Evolutionary conservation across 2,329 filamentous ascomycete genomes (phyloP).

Genomic region (Calonectria multiphialidica): DNA sequence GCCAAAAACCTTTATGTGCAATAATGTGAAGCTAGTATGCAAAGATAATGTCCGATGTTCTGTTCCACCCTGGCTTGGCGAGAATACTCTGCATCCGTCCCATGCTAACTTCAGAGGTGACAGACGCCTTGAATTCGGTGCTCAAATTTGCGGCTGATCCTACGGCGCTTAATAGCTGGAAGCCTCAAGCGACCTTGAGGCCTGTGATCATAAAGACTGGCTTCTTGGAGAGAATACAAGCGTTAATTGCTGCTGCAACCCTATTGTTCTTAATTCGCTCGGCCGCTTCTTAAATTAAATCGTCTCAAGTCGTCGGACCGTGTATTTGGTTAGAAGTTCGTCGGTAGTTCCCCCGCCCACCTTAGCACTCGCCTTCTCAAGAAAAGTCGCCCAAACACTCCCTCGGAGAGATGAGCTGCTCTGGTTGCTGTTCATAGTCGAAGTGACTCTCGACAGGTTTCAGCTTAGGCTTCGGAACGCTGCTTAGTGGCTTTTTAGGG

Average conservation of each 20-base stretch:
- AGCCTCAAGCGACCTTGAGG: background rate
- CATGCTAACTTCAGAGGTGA: background rate
- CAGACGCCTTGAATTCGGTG: background rate
- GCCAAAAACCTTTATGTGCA: background rate
- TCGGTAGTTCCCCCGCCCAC: background rate
- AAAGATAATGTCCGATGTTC: conserved; percentile 2
- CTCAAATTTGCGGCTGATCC: background rate
- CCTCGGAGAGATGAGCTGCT: background rate
- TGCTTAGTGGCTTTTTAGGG: conserved; percentile 6
- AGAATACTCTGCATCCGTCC: background rate
- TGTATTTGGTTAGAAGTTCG: background rate
- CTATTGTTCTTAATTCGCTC: background rate
- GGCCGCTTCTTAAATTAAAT: background rate
- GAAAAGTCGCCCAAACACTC: conserved; percentile 5
- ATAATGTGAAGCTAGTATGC: conserved; percentile 5
- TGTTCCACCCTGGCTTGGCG: background rate
- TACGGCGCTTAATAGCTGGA: background rate
- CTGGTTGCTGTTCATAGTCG: background rate
- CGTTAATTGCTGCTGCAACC: background rate
- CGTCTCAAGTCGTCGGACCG: background rate
- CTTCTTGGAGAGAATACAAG: background rate
- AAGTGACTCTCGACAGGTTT: background rate
- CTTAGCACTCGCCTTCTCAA: conserved; percentile 2
- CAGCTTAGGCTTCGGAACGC: background rate
- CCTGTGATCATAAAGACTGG: background rate